A percentile compares a stretch with the other conserved stretches of the same genome.
Evolutionary conservation across 2,329 filamentous ascomycete genomes (phyloP).

Genomic region (Fusarium marasasianum): DNA sequence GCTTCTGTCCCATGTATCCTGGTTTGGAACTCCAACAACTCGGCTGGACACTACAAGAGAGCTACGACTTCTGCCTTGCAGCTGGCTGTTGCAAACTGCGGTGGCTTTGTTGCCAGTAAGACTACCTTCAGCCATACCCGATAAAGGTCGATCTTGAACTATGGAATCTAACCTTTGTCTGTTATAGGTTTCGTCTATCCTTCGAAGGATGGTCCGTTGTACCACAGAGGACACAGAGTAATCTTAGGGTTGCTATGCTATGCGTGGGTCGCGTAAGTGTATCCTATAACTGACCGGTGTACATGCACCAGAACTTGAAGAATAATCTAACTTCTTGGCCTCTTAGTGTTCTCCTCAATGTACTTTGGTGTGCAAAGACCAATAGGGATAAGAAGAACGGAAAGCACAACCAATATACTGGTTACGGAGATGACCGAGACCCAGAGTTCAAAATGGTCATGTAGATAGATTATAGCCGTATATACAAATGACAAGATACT

Average conservation of each 20-base stretch:
- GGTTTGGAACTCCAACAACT: conserved; percentile 75
- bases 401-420: background rate
- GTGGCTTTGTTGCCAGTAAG: conserved; percentile 1
- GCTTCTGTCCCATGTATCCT: conserved; percentile 69
- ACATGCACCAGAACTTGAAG: background rate
- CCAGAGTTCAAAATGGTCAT: background rate
- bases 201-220: background rate
- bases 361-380: background rate
- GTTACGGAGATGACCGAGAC: background rate
- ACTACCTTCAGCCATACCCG: background rate
- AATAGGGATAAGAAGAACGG: background rate
- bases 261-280: background rate
- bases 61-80: conserved; percentile 67
- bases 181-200: background rate
- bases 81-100: background rate
- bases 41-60: conserved; percentile 74
- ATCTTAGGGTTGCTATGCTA: background rate
- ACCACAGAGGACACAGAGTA: background rate
- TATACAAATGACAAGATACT: background rate
- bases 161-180: background rate
- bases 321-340: background rate
- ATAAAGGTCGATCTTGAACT: rapidly evolving
- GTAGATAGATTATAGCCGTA: background rate
- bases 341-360: background rate
- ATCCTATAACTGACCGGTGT: background rate